These are phyloP conservation scores for Penicillium capsulatum DNA, from an alignment of 2,329 filamentous ascomycete genomes.

Conservation along the genomic window DNA sequence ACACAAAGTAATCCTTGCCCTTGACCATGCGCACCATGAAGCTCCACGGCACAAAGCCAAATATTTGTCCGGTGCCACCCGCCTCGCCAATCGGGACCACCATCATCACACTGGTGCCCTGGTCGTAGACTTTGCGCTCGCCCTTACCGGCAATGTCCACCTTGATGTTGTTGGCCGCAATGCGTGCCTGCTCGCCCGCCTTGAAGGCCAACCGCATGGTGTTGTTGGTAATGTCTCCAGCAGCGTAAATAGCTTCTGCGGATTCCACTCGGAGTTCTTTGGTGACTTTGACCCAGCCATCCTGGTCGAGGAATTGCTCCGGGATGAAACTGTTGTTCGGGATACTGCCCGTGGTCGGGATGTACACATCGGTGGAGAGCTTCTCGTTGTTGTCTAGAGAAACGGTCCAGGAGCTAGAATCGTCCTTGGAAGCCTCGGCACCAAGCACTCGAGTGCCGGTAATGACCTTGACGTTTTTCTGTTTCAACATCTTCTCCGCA, in stretches of 20 bases:
- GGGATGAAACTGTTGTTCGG: constrained; percentile 55
- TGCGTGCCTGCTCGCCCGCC: constrained; percentile 23
- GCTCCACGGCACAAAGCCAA: constrained; percentile 37
- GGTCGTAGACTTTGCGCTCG: constrained; percentile 20
- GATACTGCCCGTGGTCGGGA: constrained; percentile 49
- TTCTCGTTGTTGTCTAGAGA: constrained; percentile 46
- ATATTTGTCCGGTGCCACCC: constrained; percentile 30
- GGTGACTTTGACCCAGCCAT: constrained; percentile 51
- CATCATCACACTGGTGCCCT: constrained; percentile 27
- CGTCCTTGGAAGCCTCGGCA: constrained; percentile 29
- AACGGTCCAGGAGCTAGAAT: constrained; percentile 42
- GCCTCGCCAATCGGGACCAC: constrained; percentile 27
- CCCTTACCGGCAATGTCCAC: constrained; percentile 22
- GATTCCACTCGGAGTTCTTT: constrained; percentile 26
- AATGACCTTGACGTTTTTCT: constrained; percentile 47
- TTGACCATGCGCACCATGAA: constrained; percentile 44
- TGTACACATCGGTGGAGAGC: constrained; percentile 50
- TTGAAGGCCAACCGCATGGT: constrained; percentile 26
- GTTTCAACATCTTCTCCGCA: constrained; percentile 46
- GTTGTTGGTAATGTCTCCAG: constrained; percentile 31
- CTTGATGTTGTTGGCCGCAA: constrained; percentile 28
- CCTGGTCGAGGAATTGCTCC: constrained; percentile 41
- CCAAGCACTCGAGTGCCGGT: constrained; percentile 30
- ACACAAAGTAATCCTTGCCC: constrained; percentile 40
- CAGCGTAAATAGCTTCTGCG: constrained; percentile 25